Evolutionary conservation across 2,329 filamentous ascomycete species (phyloP), one percentile per base, ranked within the genome.

Genomic region (Ophiostoma populinum): DNA sequence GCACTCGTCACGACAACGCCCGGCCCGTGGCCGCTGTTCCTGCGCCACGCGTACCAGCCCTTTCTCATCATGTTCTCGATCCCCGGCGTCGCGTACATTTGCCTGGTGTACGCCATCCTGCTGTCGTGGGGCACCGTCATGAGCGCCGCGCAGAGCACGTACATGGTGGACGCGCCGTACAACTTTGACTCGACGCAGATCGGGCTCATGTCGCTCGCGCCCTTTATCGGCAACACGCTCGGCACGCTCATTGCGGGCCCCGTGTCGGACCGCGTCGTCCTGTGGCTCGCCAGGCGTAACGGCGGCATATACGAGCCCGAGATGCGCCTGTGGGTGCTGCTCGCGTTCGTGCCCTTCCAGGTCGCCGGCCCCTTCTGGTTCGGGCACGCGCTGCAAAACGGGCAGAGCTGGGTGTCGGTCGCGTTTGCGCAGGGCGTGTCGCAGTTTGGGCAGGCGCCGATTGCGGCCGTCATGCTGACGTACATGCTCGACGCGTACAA

Each of bases 251-350:
- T 56, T 25, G 46, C 55, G 1, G 51, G 51, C 2, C 43, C 45
- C 1, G 45, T 51, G 8, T 47, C 52, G 7, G 57, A 60, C 38
- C 53, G 52, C 5, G 34, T 57, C 3, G 54, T 55, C 35, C 51
- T 48, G 26, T 56, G 48, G 47, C 50, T 55, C 16, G 52, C 57
- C 11, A 50, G 49, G 36, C 50, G 47, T 35, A 57, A 62, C 36
- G 46, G 47, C 7, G 61, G 61, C 7, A 45, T 62, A 15, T 62
- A 60, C 39, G 53, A 61, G 45, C 62, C 61, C 2, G 61, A 64
- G 45, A 56, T 47, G 10, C 50, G 61, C 9, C 48, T 55, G 17
- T 47, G 52, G 24, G 44, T 55, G 3, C 49, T 51, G 11, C n/a
- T 32, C 11, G 46, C 49, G 1, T 42, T 58, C 4, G 30, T 51